Evolutionary conservation across 495 filamentous ascomycete genomes (phyloP).

Genomic region (Annulohypoxylon nitens): DNA sequence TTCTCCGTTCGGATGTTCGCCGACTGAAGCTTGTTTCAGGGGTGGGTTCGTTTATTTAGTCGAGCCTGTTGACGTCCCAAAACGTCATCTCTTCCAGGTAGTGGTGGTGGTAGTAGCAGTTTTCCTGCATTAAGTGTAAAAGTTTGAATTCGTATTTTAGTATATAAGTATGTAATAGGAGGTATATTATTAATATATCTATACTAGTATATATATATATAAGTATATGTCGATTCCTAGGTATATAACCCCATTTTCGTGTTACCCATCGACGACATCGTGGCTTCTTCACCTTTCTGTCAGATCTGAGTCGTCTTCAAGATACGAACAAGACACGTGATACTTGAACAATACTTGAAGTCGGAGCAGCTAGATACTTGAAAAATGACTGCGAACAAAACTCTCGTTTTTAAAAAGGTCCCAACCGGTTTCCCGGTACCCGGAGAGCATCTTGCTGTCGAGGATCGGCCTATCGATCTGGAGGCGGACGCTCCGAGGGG

Average conservation of each 20-base stretch:
- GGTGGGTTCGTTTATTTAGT: slow-evolving; percentile 22
- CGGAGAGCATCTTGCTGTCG: slow-evolving; percentile 80
- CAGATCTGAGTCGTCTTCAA: neutral
- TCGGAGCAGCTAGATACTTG: neutral
- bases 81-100: slow-evolving; percentile 11
- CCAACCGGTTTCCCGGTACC: slow-evolving; percentile 76
- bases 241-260: neutral
- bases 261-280: neutral
- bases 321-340: no score
- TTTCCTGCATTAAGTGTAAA: no score
- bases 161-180: neutral
- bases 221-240: neutral
- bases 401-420: slow-evolving; percentile 79
- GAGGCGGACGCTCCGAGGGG: slow-evolving; percentile 72
- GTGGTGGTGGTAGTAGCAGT: no score
- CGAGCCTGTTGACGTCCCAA: neutral
- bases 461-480: slow-evolving; percentile 75
- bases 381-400: slow-evolving; percentile 77
- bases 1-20: neutral
- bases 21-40: neutral
- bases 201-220: neutral
- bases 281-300: neutral
- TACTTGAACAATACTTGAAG: neutral
- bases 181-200: neutral
- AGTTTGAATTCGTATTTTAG: no score